Evolutionary conservation across 1,139 yeast species (phyloP).

Genomic region (Yamadazyma buinensis): DNA sequence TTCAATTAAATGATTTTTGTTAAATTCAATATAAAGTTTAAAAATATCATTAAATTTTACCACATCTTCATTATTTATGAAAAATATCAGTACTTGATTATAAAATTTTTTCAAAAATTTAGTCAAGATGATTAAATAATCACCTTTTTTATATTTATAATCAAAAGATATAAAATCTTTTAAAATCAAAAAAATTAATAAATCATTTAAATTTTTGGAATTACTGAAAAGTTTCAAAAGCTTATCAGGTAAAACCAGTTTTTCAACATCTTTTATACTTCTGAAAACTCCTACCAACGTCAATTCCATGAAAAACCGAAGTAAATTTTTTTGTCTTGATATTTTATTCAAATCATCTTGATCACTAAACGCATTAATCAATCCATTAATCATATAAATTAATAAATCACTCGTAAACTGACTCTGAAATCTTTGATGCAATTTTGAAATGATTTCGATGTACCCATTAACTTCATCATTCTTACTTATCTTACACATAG

Average conservation of each 20-base stretch:
- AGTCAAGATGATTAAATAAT: constrained; percentile 44
- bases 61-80: constrained; percentile 12
- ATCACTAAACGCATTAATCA: constrained; percentile 32
- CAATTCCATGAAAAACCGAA: constrained; percentile 60
- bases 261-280: constrained; percentile 31
- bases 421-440: constrained; percentile 69
- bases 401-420: constrained; percentile 54
- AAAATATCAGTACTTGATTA: constrained; percentile 14
- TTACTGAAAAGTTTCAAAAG: constrained; percentile 15
- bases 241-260: constrained; percentile 21
- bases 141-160: constrained; percentile 42
- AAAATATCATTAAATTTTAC: constrained; percentile 30
- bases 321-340: constrained; percentile 39
- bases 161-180: constrained; percentile 54
- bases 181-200: constrained; percentile 46
- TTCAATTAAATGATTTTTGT: constrained; percentile 32
- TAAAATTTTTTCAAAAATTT: constrained; percentile 52
- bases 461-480: constrained; percentile 62
- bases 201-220: constrained; percentile 21
- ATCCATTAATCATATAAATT: constrained; percentile 41
- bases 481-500: constrained; percentile 51
- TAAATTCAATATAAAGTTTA: constrained; percentile 44
- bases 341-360: constrained; percentile 40
- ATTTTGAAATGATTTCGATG: constrained; percentile 62
- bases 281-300: constrained; percentile 58